These are phyloP conservation scores for Starmerella sirachaensis DNA, from an alignment of 805 yeast species.

Conservation along the genomic window DNA sequence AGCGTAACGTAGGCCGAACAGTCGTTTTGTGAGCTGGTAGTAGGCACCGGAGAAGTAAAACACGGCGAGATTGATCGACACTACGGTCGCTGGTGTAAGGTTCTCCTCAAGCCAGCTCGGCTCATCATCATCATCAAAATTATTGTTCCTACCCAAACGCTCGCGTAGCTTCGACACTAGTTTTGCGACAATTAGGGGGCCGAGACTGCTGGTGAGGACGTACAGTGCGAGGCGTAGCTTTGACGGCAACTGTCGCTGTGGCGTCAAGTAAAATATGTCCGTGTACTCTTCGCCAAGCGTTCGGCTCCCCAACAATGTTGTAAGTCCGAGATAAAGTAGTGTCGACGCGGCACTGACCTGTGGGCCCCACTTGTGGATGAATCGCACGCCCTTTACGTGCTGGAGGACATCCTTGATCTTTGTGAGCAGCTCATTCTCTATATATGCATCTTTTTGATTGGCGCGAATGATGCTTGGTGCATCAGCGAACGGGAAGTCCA, in stretches of 20 bases:
- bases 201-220: conserved; percentile 44
- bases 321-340: conserved; percentile 53
- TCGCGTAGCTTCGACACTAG: conserved; percentile 17
- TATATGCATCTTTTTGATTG: conserved; percentile 76
- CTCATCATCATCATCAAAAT: conserved; percentile 4
- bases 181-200: conserved; percentile 42
- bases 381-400: conserved; percentile 40
- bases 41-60: conserved; percentile 77
- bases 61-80: conserved; percentile 63
- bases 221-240: conserved; percentile 41
- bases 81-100: conserved; percentile 30
- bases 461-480: conserved; percentile 85
- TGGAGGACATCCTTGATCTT: conserved; percentile 48
- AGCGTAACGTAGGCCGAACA: conserved; percentile 69
- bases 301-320: conserved; percentile 63
- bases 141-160: conserved; percentile 10
- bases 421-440: conserved; percentile 42
- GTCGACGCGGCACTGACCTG: conserved; percentile 50
- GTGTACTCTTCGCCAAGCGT: conserved; percentile 94
- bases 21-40: conserved; percentile 63
- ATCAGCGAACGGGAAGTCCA: conserved; percentile 55
- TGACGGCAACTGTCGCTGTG: conserved; percentile 22
- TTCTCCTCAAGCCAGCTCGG: conserved; percentile 9
- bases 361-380: conserved; percentile 49
- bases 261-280: conserved; percentile 34